phyloP scores from a whole-genome alignment of 1,284 basidiomycete genomes.

The Pseudozyma hubeiensis region DNA sequence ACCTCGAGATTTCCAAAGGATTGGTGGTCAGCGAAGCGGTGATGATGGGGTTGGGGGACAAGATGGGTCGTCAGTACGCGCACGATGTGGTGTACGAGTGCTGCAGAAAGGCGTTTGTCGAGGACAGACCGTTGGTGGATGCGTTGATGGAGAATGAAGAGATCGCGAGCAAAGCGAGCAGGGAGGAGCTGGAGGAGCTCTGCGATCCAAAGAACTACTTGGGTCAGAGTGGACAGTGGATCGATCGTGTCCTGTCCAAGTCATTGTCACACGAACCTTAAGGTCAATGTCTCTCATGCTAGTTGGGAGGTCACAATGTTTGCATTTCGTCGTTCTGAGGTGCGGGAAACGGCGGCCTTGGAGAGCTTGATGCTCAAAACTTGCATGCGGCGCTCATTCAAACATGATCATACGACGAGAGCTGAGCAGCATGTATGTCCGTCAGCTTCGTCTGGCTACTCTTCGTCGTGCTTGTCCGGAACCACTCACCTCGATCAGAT shows the following conservation, averaged over 20 bases:
- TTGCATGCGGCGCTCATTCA: neutral
- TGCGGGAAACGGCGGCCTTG: too few species aligned
- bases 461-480: too few species aligned
- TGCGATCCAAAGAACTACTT: constrained; percentile 6
- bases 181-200: constrained; percentile 3
- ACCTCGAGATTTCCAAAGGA: neutral
- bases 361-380: too few species aligned
- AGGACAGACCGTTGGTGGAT: constrained; percentile 4
- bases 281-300: too few species aligned
- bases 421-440: too few species aligned
- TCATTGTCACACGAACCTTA: neutral
- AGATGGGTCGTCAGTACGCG: constrained; percentile 1
- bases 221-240: constrained; percentile 6
- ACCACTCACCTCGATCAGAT: constrained; percentile 5
- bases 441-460: too few species aligned
- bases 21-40: constrained; percentile 1
- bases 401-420: constrained; percentile 1
- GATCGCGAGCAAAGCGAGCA: neutral
- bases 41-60: constrained; percentile 7
- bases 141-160: constrained; percentile 3
- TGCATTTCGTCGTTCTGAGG: too few species aligned
- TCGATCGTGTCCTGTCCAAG: neutral
- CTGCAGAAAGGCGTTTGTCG: constrained; percentile 1
- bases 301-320: too few species aligned
- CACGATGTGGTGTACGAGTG: constrained; percentile 8